Evolutionary conservation across 225 moss, liverwort and hornwort genomes (phyloP), one percentile per base, ranked within the genome.

Genomic region (Polytrichum commune): DNA sequence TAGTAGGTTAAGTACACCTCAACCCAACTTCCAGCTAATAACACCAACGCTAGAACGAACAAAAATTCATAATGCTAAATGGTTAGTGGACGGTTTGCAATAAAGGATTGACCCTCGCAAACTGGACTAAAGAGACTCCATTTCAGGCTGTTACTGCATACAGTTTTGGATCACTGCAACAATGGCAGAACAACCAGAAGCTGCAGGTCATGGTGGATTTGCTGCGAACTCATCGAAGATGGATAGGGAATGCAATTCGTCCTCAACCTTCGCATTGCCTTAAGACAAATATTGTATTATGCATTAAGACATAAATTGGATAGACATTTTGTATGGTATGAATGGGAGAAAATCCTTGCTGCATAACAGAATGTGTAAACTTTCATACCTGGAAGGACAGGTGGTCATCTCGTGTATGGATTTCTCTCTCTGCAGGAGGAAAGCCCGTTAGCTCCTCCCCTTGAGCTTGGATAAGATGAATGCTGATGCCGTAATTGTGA

Each of bases 401-500:
- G 30, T 95, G 95, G 30, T 93, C 93, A 54, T 88, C 93, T 79
- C 81, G 83, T 22, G 74, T 79, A 29, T 95, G 87, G 3, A 95
- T 92, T 67, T 91, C 88, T 72, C 89, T 88, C 18, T 72, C 80
- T 4, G 55, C 67, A 1, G 77, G 71, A 19, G 77, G 72, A 27
- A 84, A 68, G 1, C 67, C 30, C 23, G 62, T 28, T 32, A 83
- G 67, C 71, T 83, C 78, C 8, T 76, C 55, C 0, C 55, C 68
- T 69, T 90, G 82, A 30, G 85, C 87, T 74, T 95, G 86, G 29
- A 95, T 68, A 1, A 95, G 73, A 78, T 95, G 95, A 53, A 95
- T 80, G 68, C 95, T 88, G n/a, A 95, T 81, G 55, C 93, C 93
- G 61, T 91, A 85, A 46, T 93, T 93, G 79, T 89, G 93, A 68